A percentile compares a stretch with the other conserved stretches of the same genome.
These are phyloP conservation scores for Rubus parviflorus DNA, from an alignment of 306 rosid species.

Conservation along the genomic window DNA sequence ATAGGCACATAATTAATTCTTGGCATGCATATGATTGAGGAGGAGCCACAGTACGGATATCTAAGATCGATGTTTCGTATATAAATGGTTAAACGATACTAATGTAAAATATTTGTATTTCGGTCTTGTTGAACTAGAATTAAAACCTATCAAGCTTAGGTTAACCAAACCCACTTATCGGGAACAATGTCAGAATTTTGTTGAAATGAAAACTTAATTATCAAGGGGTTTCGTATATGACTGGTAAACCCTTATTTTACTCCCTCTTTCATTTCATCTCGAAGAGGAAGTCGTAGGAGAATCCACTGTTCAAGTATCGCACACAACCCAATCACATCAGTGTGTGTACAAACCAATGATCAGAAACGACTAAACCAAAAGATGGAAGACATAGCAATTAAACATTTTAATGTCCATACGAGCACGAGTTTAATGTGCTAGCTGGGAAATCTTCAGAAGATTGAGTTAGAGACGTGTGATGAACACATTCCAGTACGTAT, in stretches of 20 bases:
- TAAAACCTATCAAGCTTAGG: background rate
- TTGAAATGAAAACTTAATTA: background rate
- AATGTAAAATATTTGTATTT: background rate
- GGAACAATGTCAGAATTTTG: background rate
- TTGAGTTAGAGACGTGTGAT: constrained; percentile 35
- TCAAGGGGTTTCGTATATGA: background rate
- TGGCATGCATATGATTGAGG: constrained; percentile 2
- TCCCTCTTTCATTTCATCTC: background rate
- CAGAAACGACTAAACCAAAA: background rate
- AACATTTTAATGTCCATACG: background rate
- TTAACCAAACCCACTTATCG: background rate
- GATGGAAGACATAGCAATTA: background rate
- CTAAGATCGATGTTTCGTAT: background rate
- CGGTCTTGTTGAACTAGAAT: background rate
- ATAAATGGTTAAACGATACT: background rate
- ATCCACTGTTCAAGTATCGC: background rate
- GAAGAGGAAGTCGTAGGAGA: background rate
- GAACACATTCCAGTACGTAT: constrained; percentile 19
- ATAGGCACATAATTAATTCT: background rate
- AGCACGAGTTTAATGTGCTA: constrained; percentile 26
- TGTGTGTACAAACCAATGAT: background rate
- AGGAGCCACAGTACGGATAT: background rate
- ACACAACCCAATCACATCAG: background rate
- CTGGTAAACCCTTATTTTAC: background rate
- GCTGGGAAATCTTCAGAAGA: constrained; percentile 4